A percentile compares a stretch with the other conserved stretches of the same genome.
Conservation (phyloP, 768 basidiomycete genomes). For the Mycena olivaceomarginata region DNA sequence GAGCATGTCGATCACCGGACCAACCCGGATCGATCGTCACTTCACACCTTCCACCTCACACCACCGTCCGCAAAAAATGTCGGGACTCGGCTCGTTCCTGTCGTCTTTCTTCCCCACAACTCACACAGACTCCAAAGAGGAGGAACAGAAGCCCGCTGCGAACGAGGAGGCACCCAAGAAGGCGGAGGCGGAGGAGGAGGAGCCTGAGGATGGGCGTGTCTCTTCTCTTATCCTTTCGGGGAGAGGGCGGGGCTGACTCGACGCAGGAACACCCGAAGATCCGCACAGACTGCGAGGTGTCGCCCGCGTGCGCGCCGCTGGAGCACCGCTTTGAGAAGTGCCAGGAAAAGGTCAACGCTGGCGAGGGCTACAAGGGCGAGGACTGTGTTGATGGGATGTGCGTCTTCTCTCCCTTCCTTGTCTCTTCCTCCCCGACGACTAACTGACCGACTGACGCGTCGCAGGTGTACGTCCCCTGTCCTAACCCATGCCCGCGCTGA, state of each 20-base stretch:
- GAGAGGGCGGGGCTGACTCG: background rate
- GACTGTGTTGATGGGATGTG: slow-evolving; percentile 95
- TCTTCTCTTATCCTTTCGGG: background rate
- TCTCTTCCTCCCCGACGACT: slow-evolving; percentile 37
- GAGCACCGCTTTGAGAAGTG: slow-evolving; percentile 94
- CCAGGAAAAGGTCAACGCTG: slow-evolving; percentile 89
- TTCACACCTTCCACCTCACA: too few relatives aligned
- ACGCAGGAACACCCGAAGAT: slow-evolving; percentile 79
- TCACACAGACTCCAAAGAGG: background rate
- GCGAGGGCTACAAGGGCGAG: slow-evolving; percentile 92
- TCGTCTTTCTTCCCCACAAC: background rate
- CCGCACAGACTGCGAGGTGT: slow-evolving; percentile 84
- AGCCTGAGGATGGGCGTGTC: slow-evolving; percentile 30
- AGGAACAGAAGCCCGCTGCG: background rate
- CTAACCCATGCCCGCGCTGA: background rate
- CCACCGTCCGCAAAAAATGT: background rate
- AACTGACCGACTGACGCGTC: slow-evolving; percentile 22
- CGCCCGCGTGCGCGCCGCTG: slow-evolving; percentile 78
- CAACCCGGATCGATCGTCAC: too few relatives aligned
- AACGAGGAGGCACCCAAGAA: background rate
- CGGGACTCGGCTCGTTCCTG: background rate
- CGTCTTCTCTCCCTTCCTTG: slow-evolving; percentile 56
- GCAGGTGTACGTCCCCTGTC: slow-evolving; percentile 56
- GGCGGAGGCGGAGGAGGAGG: slow-evolving; percentile 19
- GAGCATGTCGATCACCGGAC: too few relatives aligned